These are phyloP conservation scores for Ogataea pignaliae DNA, from an alignment of 805 yeast species.

Conservation along the genomic window DNA sequence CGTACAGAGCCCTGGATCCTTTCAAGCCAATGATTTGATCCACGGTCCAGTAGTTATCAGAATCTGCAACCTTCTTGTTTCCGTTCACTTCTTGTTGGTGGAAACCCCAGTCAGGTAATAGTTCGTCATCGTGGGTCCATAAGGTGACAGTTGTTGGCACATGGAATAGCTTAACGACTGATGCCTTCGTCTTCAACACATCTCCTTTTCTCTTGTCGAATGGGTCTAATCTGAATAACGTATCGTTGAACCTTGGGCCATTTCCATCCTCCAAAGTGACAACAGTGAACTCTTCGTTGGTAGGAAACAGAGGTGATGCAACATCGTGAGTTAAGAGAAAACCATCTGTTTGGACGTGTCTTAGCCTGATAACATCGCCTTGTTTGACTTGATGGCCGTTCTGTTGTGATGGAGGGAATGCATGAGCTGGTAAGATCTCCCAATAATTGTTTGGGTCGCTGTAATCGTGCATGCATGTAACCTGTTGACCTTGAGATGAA, in stretches of 20 bases:
- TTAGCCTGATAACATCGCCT: conserved; percentile 72
- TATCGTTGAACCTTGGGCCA: conserved; percentile 57
- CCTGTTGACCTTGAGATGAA: conserved; percentile 93
- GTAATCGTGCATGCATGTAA: conserved; percentile 59
- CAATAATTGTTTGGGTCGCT: conserved; percentile 72
- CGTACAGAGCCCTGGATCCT: conserved; percentile 59
- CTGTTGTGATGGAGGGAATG: conserved; percentile 36
- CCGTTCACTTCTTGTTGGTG: conserved; percentile 93
- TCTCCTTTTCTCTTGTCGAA: conserved; percentile 47
- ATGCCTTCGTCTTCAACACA: conserved; percentile 63
- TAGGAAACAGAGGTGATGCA: conserved; percentile 86
- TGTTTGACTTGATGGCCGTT: conserved; percentile 51
- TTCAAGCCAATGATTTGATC: conserved; percentile 63
- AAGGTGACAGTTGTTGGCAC: conserved; percentile 85
- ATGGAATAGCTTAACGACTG: conserved; percentile 69
- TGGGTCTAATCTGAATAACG: conserved; percentile 71
- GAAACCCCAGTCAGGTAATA: conserved; percentile 94
- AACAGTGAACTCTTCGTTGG: conserved; percentile 92
- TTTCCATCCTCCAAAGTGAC: conserved; percentile 56
- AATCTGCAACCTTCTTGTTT: conserved; percentile 70
- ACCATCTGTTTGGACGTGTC: conserved; percentile 77
- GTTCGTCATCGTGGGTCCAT: conserved; percentile 84
- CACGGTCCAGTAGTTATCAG: conserved; percentile 69
- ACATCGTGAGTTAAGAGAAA: conserved; percentile 88
- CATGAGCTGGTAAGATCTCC: conserved; percentile 70